Evolutionary conservation across 164 flowering plant genomes (phyloP), one percentile per base, ranked within the genome.

Genomic region (Stephania yunnanensis): DNA sequence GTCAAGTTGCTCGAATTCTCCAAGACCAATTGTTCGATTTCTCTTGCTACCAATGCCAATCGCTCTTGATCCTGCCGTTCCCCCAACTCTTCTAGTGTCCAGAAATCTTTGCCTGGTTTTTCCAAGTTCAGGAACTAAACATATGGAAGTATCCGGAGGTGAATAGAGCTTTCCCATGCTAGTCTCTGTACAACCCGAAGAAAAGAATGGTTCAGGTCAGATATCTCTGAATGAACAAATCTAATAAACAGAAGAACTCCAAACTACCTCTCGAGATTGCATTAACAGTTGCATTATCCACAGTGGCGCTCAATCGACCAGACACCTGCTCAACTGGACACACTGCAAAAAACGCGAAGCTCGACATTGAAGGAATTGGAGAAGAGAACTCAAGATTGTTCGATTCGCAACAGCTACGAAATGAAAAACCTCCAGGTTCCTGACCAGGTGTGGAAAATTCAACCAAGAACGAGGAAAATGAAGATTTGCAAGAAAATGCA

Each of bases 11-110:
- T 87, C 91, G 67, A 85, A 73, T 85, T 92, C 98, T 53, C 96
- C 94, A 19, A 87, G 85, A 4, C 98, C 94, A 70, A 94, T 94
- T 0, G 98, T 94, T 71, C 80, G 90, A 73, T 92, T 89, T 81
- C 98, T 88, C 78, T 79, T 87, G 81, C 81, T 87, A 65, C 81
- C 95, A 75, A 87, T 85, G 66, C 89, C 85, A 50, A 83, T 75
- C 17, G 78, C 73, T 79, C 85, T 83, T 11, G 90, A 80, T 10
- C 74, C 82, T 66, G 77, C 69, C 52, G 74, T 46, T 19, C 80
- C 83, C 48, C 78, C 85, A 44, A 78, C 80, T 70, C 82, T 74
- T 80, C 85, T 80, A 69, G 72, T 66, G 13, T 86, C 89, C 50
- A 77, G 80, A 73, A 78, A 44, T 74, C 80, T 82, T 7, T 73